Evolutionary conservation across 1,284 basidiomycete species (phyloP), one percentile per base, ranked within the genome.

Genomic region (Gomphus sp.): DNA sequence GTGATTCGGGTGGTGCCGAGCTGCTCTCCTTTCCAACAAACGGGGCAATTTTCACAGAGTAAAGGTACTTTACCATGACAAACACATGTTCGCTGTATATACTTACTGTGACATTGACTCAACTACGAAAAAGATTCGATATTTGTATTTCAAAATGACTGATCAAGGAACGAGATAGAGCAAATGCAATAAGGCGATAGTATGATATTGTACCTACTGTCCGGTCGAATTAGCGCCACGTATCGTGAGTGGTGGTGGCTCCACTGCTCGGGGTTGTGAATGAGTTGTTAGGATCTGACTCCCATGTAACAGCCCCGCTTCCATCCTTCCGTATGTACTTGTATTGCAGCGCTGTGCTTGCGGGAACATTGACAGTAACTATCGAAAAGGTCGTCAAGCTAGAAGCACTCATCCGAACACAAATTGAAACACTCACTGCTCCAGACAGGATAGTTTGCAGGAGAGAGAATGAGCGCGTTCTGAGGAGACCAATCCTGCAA

Each of bases 361-460:
- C 78, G 0, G 83, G 83, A 1, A 88, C 82, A 61, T 49, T 51
- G 54, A 64, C 74, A 10, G 82, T 86, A 57, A 81, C 85, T 48
- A 39, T 45, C 5, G 31, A 84, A 11, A 6, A n/a, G 16, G 16
- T 34, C 11, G 28, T 33, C 7, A 18, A 39, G 36, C 18, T 34
- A 54, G 41, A 33, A 43, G 22, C 39, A 12, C 22, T 16, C 18
- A 18, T 12, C 34, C 5, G n/a, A 16, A 25, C 18, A 25, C 41
- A 47, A 7, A 50, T n/a, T 14, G 41, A 18, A 28, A 22, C 3
- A 76, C 84, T 66, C 67, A 89, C 87, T 75, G 67, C 77, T 85
- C 88, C 87, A 90, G 39, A 71, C 81, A 11, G 88, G 86, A 69
- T 89, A 88, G 60, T 78, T 75, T 12, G 73, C 76, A 16, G 81